These are phyloP conservation scores for Trifolium subterraneum DNA, from an alignment of 306 rosid species.

Conservation along the genomic window DNA sequence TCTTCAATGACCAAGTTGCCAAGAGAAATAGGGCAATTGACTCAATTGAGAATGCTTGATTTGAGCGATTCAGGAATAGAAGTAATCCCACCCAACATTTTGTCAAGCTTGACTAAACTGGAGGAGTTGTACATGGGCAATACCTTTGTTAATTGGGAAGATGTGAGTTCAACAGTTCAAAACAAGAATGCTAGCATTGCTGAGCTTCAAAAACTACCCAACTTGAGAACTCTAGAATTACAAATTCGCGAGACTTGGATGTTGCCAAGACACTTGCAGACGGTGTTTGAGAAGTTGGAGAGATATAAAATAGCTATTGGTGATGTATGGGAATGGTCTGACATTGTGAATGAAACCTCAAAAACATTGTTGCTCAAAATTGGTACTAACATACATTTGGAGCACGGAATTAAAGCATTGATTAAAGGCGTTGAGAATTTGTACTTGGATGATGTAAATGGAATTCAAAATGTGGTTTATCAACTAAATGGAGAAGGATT, in stretches of 20 bases:
- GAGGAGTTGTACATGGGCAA: slow-evolving; percentile 16
- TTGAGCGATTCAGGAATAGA: slow-evolving; percentile 14
- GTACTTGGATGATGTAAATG: slow-evolving; percentile 19
- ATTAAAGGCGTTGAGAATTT: background rate
- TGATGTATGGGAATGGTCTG: slow-evolving; percentile 5
- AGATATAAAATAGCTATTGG: background rate
- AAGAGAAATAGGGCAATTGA: background rate
- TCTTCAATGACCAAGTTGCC: slow-evolving; percentile 6
- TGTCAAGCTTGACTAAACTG: slow-evolving; percentile 7
- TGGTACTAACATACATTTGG: background rate
- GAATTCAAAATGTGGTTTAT: slow-evolving; percentile 18
- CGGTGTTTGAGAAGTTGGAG: slow-evolving; percentile 3
- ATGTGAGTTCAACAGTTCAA: background rate
- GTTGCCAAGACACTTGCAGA: background rate
- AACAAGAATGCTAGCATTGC: slow-evolving; percentile 8
- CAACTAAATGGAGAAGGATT: background rate
- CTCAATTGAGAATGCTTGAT: slow-evolving; percentile 14
- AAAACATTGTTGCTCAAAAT: slow-evolving; percentile 10
- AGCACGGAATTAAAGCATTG: background rate
- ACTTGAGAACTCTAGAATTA: background rate
- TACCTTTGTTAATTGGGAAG: slow-evolving; percentile 16
- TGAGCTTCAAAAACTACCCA: background rate
- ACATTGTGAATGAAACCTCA: background rate
- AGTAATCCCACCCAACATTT: slow-evolving; percentile 5
- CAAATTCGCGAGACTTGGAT: background rate